Percentiles rank a stretch among this genome's conserved stretches.
phyloP scores from a whole-genome alignment of 2,329 filamentous ascomycete species.

The Fusarium agapanthi region DNA sequence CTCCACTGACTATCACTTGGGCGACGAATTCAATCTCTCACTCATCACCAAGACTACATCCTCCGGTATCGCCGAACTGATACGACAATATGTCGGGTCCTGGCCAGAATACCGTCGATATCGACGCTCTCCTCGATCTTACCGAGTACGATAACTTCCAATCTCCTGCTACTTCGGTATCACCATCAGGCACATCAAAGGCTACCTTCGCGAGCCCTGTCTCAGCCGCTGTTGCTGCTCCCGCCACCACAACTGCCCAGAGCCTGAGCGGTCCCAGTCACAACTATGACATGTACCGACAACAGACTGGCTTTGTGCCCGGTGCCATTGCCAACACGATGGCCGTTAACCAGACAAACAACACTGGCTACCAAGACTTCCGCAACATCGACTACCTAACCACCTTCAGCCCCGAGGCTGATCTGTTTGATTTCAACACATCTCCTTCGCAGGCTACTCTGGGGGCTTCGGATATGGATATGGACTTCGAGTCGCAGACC shows the following conservation, averaged over 20 bases:
- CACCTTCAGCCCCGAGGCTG: constrained; percentile 68
- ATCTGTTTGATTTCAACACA: constrained; percentile 77
- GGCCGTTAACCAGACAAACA: constrained; percentile 73
- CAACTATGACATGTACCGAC: constrained; percentile 93
- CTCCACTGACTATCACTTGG: neutral
- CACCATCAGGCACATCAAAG: constrained; percentile 64
- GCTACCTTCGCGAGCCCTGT: constrained; percentile 61
- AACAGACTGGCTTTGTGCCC: constrained; percentile 91
- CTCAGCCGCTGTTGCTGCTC: constrained; percentile 62
- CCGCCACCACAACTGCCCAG: constrained; percentile 64
- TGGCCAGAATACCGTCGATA: constrained; percentile 57
- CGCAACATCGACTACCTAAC: constrained; percentile 61
- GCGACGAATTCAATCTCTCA: constrained; percentile 5
- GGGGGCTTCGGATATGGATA: constrained; percentile 72
- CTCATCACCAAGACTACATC: constrained; percentile 7
- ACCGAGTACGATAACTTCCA: constrained; percentile 71
- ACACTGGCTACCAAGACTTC: constrained; percentile 62
- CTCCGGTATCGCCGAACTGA: constrained; percentile 18
- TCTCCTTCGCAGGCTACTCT: constrained; percentile 68
- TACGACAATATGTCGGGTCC: constrained; percentile 50
- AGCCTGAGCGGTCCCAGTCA: constrained; percentile 85
- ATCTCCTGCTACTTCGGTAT: constrained; percentile 63
- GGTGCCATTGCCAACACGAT: constrained; percentile 84
- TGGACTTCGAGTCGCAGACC: constrained; percentile 59
- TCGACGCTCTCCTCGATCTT: constrained; percentile 69